These are phyloP conservation scores for Nicotiana sylvestris DNA, from an alignment of 257 asterid genomes.

Conservation along the genomic window DNA sequence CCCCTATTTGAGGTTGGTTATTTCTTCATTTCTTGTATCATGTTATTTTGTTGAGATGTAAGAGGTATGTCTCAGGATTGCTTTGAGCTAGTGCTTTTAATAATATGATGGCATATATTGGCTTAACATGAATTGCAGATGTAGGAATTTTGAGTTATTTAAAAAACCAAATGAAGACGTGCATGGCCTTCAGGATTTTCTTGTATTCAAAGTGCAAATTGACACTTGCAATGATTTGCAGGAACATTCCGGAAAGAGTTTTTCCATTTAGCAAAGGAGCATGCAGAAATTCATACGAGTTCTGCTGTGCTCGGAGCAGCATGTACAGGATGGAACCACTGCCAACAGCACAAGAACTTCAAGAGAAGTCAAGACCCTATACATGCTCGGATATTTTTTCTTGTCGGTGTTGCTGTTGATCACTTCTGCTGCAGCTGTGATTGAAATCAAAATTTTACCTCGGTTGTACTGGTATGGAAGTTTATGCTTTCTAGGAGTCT, in stretches of 20 bases:
- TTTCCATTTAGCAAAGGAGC: conserved; percentile 77
- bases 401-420: conserved; percentile 73
- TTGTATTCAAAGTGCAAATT: background rate
- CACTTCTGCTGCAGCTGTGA: background rate
- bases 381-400: conserved; percentile 56
- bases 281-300: conserved; percentile 70
- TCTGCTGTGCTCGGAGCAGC: conserved; percentile 56
- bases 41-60: background rate
- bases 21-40: background rate
- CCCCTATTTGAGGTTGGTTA: conserved; percentile 68
- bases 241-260: conserved; percentile 77
- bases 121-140: background rate
- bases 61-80: background rate
- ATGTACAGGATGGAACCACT: conserved; percentile 58
- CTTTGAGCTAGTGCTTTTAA: background rate
- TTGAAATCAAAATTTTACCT: background rate
- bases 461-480: background rate
- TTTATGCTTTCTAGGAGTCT: too few relatives aligned
- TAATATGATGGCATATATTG: background rate
- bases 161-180: background rate
- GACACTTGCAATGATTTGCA: conserved; percentile 24
- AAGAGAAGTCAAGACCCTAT: conserved; percentile 64
- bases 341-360: conserved; percentile 63
- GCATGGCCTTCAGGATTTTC: background rate
- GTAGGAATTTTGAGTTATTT: background rate